Conservation (phyloP, 1,284 basidiomycete species). For the Cutaneotrichosporon sp. region DNA sequence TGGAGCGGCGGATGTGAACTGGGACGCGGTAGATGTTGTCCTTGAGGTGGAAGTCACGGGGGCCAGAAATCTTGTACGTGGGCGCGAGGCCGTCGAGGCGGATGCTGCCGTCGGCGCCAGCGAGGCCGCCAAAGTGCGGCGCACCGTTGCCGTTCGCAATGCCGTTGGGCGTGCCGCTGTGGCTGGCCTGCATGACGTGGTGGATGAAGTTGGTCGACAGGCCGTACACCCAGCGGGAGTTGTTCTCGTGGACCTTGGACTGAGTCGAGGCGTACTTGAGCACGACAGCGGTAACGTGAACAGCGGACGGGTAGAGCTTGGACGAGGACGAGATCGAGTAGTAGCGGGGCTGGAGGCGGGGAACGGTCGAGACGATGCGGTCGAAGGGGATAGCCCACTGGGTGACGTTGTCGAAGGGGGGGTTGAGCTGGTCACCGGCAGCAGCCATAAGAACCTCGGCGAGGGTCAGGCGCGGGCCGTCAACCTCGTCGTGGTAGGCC, state of each 20-base stretch:
- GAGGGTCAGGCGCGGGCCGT: conserved; percentile 80
- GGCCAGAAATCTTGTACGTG: conserved; percentile 82
- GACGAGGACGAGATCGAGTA: conserved; percentile 98
- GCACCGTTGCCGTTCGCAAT: neutral
- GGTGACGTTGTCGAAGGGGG: conserved; percentile 64
- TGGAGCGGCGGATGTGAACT: conserved; percentile 91
- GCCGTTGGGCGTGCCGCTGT: conserved; percentile 33
- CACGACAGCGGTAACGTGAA: conserved; percentile 95
- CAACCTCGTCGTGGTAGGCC: conserved; percentile 73
- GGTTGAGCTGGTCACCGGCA: conserved; percentile 71
- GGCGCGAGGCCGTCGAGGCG: conserved; percentile 55
- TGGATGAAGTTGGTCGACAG: conserved; percentile 89
- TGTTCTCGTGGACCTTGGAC: conserved; percentile 58
- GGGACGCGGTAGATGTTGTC: conserved; percentile 78
- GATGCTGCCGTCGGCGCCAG: conserved; percentile 17
- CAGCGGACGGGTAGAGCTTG: conserved; percentile 80
- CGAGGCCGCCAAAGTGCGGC: conserved; percentile 17
- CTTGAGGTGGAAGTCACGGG: conserved; percentile 72
- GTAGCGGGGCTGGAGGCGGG: conserved; percentile 92
- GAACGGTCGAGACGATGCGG: conserved; percentile 87
- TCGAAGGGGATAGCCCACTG: conserved; percentile 92
- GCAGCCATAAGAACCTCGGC: conserved; percentile 84
- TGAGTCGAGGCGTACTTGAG: conserved; percentile 78
- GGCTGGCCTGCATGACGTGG: conserved; percentile 77
- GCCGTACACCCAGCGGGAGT: conserved; percentile 68